Conservation (phyloP, 2,329 filamentous ascomycete genomes). For the Alternaria rosae region DNA sequence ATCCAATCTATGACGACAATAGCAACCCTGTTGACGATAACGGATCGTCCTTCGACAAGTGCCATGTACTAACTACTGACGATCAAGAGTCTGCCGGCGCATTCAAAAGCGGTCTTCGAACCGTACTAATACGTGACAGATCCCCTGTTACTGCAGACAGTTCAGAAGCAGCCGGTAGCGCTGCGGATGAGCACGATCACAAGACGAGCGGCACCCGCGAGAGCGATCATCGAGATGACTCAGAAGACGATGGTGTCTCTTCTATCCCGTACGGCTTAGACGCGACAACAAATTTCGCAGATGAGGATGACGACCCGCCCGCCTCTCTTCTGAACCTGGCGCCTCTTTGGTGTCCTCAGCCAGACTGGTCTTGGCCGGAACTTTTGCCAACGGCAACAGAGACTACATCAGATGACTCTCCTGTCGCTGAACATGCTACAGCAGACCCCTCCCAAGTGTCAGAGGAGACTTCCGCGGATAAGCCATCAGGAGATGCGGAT, state of each 20-base stretch:
- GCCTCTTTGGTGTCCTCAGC: background rate
- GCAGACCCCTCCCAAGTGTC: background rate
- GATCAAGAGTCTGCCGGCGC: background rate
- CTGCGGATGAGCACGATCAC: background rate
- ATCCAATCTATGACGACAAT: background rate
- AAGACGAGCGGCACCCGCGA: background rate
- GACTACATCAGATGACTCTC: background rate
- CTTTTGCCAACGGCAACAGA: background rate
- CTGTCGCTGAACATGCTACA: background rate
- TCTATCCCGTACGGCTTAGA: background rate
- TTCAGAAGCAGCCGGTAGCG: background rate
- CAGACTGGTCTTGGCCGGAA: background rate
- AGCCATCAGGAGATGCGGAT: background rate
- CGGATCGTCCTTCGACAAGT: background rate
- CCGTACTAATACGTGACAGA: background rate
- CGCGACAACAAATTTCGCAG: background rate
- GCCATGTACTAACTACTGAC: background rate
- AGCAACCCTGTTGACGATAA: background rate
- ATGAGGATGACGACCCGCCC: conserved; percentile 4
- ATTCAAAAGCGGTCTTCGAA: background rate
- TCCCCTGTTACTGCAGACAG: background rate
- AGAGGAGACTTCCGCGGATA: background rate
- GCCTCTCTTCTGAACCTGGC: conserved; percentile 4
- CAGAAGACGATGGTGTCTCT: background rate
- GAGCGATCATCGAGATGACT: background rate